A percentile compares a stretch with the other conserved stretches of the same genome.
These are phyloP conservation scores for Polytolypa hystricis DNA, from an alignment of 2,329 filamentous ascomycete species.

Conservation along the genomic window DNA sequence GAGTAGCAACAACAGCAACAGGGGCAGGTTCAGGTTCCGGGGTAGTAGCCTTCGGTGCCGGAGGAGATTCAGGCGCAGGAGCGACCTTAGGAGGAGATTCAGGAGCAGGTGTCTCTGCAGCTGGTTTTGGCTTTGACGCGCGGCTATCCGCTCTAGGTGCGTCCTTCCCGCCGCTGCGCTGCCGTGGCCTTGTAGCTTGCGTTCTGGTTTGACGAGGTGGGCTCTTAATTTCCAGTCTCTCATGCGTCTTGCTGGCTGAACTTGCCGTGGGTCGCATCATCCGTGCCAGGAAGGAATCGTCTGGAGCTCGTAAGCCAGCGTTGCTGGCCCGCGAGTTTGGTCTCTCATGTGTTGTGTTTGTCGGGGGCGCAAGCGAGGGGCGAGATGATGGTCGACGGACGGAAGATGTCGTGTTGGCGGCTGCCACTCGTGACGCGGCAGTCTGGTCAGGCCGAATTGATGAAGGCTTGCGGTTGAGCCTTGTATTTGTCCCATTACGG, in stretches of 20 bases:
- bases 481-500: constrained; percentile 17
- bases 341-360: constrained; percentile 16
- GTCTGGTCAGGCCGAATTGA: constrained; percentile 13
- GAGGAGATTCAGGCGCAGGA: background rate
- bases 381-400: constrained; percentile 19
- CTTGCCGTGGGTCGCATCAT: constrained; percentile 43
- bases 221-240: constrained; percentile 33
- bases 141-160: too few species aligned
- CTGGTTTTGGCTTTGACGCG: too few species aligned
- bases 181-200: too few species aligned
- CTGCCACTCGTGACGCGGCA: constrained; percentile 8
- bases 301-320: constrained; percentile 25
- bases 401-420: constrained; percentile 9
- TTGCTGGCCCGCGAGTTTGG: constrained; percentile 33
- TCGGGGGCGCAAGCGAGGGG: constrained; percentile 15
- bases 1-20: background rate
- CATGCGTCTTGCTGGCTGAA: constrained; percentile 39
- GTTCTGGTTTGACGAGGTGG: constrained; percentile 19
- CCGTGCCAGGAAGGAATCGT: constrained; percentile 38
- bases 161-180: too few species aligned
- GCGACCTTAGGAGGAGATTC: background rate
- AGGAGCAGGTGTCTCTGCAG: too few species aligned
- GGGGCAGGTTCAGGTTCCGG: background rate
- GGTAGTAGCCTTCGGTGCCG: background rate
- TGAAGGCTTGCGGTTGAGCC: constrained; percentile 20